Percentiles rank a stretch among this genome's conserved stretches.
Conservation (phyloP, 2,329 filamentous ascomycete species). For the Penicillium freii region DNA sequence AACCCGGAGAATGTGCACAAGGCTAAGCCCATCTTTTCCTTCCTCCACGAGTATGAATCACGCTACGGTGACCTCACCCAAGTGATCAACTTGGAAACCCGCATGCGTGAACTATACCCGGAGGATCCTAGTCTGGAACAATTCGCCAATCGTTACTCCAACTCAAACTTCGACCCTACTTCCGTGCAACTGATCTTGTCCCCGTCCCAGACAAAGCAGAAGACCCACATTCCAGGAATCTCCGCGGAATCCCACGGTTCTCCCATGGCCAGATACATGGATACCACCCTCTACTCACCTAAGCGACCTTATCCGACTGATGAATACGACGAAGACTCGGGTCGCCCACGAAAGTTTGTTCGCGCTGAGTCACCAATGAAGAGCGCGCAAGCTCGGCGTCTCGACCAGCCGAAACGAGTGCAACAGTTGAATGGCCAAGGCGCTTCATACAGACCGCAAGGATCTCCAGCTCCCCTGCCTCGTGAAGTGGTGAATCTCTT, state of each 20-base stretch:
- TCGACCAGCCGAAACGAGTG: conserved; percentile 68
- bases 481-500: conserved; percentile 63
- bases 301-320: conserved; percentile 62
- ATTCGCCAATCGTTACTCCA: conserved; percentile 74
- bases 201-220: conserved; percentile 72
- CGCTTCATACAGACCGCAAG: conserved; percentile 51
- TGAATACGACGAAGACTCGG: conserved; percentile 68
- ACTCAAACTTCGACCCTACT: conserved; percentile 75
- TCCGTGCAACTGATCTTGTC: conserved; percentile 80
- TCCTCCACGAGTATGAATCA: conserved; percentile 94
- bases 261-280: conserved; percentile 37
- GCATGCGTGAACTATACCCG: conserved; percentile 92
- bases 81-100: conserved; percentile 83
- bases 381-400: conserved; percentile 77
- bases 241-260: conserved; percentile 32
- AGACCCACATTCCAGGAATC: conserved; percentile 40
- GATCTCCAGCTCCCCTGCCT: conserved; percentile 66
- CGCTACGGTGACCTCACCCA: conserved; percentile 90
- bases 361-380: conserved; percentile 93
- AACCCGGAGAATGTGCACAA: conserved; percentile 73
- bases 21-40: conserved; percentile 80
- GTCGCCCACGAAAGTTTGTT: conserved; percentile 78
- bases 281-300: conserved; percentile 44
- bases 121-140: conserved; percentile 73
- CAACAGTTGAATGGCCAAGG: conserved; percentile 32